phyloP scores from a whole-genome alignment of 768 basidiomycete species.

The Kwoniella botswanensis region DNA sequence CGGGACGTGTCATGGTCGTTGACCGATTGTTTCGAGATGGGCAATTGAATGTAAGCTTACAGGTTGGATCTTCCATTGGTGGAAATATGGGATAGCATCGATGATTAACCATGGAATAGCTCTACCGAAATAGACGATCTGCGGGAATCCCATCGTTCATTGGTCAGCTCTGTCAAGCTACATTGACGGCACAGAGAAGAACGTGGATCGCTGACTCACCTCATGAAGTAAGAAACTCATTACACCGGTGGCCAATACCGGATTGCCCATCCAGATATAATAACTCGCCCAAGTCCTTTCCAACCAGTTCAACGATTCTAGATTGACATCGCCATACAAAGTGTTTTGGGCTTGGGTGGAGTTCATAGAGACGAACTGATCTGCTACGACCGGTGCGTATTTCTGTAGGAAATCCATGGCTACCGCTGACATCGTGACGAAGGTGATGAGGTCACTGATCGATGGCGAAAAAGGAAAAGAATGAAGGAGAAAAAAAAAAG shows the following conservation, averaged over 20 bases:
- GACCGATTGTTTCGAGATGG: not conserved
- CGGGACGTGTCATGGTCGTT: not conserved
- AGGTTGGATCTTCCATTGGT: slow-evolving; percentile 90
- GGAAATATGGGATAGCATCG: slow-evolving; percentile 91
- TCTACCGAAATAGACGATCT: slow-evolving; percentile 97
- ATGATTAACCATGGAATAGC: slow-evolving; percentile 91
- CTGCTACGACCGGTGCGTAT: slow-evolving; percentile 50
- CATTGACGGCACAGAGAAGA: no score
- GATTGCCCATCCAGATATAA: slow-evolving; percentile 86
- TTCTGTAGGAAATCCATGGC: slow-evolving; percentile 46
- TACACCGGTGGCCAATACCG: slow-evolving; percentile 88
- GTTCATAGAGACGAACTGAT: slow-evolving; percentile 64
- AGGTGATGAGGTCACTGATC: not conserved
- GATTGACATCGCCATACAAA: slow-evolving; percentile 56
- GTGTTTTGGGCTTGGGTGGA: slow-evolving; percentile 88
- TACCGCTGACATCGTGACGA: slow-evolving; percentile 32
- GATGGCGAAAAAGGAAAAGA: not conserved
- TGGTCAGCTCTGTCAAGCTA: not conserved
- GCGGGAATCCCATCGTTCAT: not conserved
- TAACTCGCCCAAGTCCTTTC: slow-evolving; percentile 80
- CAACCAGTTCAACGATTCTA: slow-evolving; percentile 49
- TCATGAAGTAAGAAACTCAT: slow-evolving; percentile 93
- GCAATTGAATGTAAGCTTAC: slow-evolving; percentile 44
- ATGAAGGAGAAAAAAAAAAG: not conserved
- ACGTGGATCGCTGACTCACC: slow-evolving; percentile 64